A percentile compares a stretch with the other conserved stretches of the same genome.
Conservation (phyloP, 176 grass and related monocot species). For the Tillandsia leiboldiana region DNA sequence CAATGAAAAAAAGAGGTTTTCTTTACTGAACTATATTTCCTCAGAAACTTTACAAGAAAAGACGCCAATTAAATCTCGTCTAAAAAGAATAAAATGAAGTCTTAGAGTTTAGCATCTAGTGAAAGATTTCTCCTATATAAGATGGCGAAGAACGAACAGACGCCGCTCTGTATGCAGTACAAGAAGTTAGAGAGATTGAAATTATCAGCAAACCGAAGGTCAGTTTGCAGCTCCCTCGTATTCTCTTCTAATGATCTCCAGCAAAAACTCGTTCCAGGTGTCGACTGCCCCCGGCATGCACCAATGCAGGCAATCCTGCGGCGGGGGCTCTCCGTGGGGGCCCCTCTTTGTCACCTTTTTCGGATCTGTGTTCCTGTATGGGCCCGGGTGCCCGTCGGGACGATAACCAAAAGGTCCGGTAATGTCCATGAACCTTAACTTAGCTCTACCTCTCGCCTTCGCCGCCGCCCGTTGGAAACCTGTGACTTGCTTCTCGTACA, state of each 20-base stretch:
- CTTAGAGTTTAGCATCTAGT: no score
- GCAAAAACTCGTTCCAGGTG: conserved; percentile 84
- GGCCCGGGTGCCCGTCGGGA: conserved; percentile 81
- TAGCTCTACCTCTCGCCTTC: conserved; percentile 36
- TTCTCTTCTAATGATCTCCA: conserved; percentile 67
- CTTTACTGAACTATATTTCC: no score
- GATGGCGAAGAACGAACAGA: background rate
- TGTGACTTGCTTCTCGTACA: conserved; percentile 60
- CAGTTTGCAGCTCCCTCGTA: conserved; percentile 34
- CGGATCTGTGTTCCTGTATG: conserved; percentile 70
- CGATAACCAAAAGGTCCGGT: conserved; percentile 69
- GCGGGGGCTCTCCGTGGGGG: conserved; percentile 72
- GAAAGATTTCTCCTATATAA: no score
- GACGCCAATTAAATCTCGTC: no score
- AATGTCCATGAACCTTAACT: conserved; percentile 82
- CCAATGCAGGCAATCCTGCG: conserved; percentile 93
- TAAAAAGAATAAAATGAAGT: no score
- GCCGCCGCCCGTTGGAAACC: conserved; percentile 51
- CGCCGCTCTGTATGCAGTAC: background rate
- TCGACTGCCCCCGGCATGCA: conserved; percentile 96
- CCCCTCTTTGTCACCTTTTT: conserved; percentile 90
- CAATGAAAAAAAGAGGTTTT: no score
- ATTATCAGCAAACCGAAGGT: conserved; percentile 13
- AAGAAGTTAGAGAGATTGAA: background rate
- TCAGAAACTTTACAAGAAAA: no score